A percentile compares a stretch with the other conserved stretches of the same genome.
phyloP scores from a whole-genome alignment of 164 flowering plant species.

The Houttuynia cordata region DNA sequence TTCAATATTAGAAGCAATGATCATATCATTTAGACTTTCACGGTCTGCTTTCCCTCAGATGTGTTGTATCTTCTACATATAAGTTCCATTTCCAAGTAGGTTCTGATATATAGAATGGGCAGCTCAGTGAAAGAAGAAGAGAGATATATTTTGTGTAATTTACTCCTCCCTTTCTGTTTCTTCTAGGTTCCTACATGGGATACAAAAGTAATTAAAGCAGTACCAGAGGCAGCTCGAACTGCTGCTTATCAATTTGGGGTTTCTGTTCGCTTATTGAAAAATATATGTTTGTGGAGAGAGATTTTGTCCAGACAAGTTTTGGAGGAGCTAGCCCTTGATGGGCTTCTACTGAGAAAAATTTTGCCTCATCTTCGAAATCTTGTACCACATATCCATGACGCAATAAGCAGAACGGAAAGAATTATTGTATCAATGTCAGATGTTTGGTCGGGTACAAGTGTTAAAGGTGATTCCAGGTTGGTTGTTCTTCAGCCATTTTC shows the following conservation, averaged over 20 bases:
- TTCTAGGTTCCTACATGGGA: conserved; percentile 88
- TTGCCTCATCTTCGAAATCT: conserved; percentile 78
- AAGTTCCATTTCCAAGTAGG: no score
- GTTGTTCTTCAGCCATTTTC: not conserved
- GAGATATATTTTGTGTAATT: not conserved
- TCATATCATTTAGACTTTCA: no score
- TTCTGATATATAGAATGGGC: no score
- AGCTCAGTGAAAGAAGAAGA: not conserved
- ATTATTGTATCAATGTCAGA: conserved; percentile 63
- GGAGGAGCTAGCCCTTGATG: conserved; percentile 82
- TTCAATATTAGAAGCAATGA: no score
- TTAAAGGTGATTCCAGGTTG: conserved; percentile 48
- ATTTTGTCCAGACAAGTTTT: conserved; percentile 53
- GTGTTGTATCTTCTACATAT: no score
- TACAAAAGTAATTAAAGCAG: conserved; percentile 51
- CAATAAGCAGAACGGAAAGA: conserved; percentile 75
- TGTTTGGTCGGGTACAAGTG: conserved; percentile 67
- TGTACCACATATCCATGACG: conserved; percentile 69
- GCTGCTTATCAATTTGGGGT: conserved; percentile 87
- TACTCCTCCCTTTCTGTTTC: not conserved
- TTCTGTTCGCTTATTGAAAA: conserved; percentile 73
- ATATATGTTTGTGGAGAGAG: conserved; percentile 87
- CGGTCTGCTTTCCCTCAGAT: no score
- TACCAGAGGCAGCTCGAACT: conserved; percentile 68
- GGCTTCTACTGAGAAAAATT: conserved; percentile 59